Percentiles rank a stretch among this genome's conserved stretches.
Conservation (phyloP, 768 basidiomycete species). For the Amanita molliuscula region DNA sequence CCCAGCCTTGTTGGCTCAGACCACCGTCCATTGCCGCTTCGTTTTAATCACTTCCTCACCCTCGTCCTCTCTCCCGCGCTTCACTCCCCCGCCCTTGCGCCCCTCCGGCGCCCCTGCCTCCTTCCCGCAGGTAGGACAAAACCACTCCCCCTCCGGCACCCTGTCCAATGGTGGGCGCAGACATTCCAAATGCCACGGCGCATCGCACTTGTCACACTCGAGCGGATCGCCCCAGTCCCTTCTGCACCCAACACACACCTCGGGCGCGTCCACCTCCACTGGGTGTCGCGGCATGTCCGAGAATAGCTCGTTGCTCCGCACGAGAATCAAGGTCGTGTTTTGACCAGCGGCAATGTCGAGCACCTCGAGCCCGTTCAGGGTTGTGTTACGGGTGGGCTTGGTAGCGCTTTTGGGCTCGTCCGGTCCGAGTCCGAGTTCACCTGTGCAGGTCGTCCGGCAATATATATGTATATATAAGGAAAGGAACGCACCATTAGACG, state of each 20-base stretch:
- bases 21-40: not conserved
- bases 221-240: constrained; percentile 61
- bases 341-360: constrained; percentile 76
- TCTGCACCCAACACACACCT: constrained; percentile 61
- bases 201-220: constrained; percentile 95
- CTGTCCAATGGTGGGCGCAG: constrained; percentile 65
- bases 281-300: constrained; percentile 80
- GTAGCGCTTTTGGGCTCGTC: constrained; percentile 83
- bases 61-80: not conserved
- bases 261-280: constrained; percentile 53
- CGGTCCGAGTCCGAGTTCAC: constrained; percentile 73
- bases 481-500: constrained; percentile 47
- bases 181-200: constrained; percentile 79
- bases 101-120: constrained; percentile 49
- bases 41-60: not conserved
- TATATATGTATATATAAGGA: no score
- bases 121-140: constrained; percentile 66
- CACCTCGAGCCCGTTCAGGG: constrained; percentile 72
- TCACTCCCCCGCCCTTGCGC: constrained; percentile 12
- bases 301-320: constrained; percentile 60
- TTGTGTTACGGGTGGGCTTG: constrained; percentile 62
- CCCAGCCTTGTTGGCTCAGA: no score
- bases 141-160: constrained; percentile 88
- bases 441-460: no score
- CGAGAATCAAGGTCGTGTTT: constrained; percentile 79